Evolutionary conservation across 2,329 filamentous ascomycete species (phyloP).

Genomic region (Incumbomyces delicatus): DNA sequence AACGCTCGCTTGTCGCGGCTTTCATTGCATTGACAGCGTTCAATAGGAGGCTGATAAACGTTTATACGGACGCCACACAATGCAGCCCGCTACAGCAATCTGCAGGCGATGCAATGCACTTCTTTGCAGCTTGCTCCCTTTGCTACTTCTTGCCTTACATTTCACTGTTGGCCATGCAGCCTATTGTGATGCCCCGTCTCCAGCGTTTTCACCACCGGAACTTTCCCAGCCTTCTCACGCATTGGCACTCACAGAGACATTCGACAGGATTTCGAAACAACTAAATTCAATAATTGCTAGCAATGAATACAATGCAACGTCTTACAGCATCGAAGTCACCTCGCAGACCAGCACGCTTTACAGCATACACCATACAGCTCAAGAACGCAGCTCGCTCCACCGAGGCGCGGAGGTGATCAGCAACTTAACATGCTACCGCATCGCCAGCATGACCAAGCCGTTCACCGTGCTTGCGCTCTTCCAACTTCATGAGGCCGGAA

Average conservation of each 20-base stretch:
- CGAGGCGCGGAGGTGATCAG: conserved; percentile 15
- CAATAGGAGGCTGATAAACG: no score
- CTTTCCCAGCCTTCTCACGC: conserved; percentile 1
- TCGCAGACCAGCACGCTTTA: conserved; percentile 13
- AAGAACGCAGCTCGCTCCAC: conserved; percentile 9
- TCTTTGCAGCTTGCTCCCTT: no score
- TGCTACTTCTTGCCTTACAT: no score
- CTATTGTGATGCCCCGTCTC: conserved; percentile 11
- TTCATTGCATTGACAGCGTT: no score
- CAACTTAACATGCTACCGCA: conserved; percentile 18
- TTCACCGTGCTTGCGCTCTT: conserved; percentile 23
- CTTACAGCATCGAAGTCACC: conserved; percentile 19
- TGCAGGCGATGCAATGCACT: no score
- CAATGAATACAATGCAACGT: conserved; percentile 13
- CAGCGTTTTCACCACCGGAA: conserved; percentile 13
- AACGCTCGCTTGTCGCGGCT: no score
- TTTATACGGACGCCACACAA: no score
- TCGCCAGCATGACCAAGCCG: conserved; percentile 23
- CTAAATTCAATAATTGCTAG: conserved; percentile 1
- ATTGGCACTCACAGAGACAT: conserved; percentile 8
- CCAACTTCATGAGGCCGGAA: conserved; percentile 21
- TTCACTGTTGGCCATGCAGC: not conserved
- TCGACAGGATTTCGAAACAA: conserved; percentile 1
- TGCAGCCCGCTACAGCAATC: no score
- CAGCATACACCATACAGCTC: conserved; percentile 16